These are phyloP conservation scores for Scolecobasidium constrictum DNA, from an alignment of 2,329 filamentous ascomycete genomes.

Conservation along the genomic window DNA sequence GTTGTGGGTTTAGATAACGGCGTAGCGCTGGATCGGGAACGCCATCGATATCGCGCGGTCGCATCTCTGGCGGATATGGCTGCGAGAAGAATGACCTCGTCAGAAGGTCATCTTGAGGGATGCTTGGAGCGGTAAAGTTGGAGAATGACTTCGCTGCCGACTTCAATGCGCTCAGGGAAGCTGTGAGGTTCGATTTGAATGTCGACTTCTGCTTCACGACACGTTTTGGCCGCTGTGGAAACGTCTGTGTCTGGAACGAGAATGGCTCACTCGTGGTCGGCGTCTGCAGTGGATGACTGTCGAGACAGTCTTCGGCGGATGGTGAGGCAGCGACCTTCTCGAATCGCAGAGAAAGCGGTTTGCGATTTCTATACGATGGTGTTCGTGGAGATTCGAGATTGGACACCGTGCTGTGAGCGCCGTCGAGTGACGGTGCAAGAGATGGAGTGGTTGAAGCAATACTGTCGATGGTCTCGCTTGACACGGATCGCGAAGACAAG, in stretches of 20 bases:
- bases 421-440: slow-evolving; percentile 26
- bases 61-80: slow-evolving; percentile 48
- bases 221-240: slow-evolving; percentile 18
- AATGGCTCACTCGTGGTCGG: slow-evolving; percentile 12
- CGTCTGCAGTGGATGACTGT: slow-evolving; percentile 43
- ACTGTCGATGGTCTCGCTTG: slow-evolving; percentile 50
- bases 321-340: slow-evolving; percentile 38
- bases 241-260: slow-evolving; percentile 15
- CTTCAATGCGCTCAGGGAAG: slow-evolving; percentile 50
- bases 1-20: slow-evolving; percentile 48
- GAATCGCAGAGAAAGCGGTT: slow-evolving; percentile 20
- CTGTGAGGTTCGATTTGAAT: slow-evolving; percentile 54
- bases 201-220: slow-evolving; percentile 34
- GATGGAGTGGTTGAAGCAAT: slow-evolving; percentile 40
- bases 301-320: slow-evolving; percentile 38
- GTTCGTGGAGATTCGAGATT: slow-evolving; percentile 19
- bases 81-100: slow-evolving; percentile 47
- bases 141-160: slow-evolving; percentile 51
- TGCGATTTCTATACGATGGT: slow-evolving; percentile 8
- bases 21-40: slow-evolving; percentile 46
- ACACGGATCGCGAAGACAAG: slow-evolving; percentile 39
- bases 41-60: slow-evolving; percentile 42
- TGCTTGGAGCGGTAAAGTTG: slow-evolving; percentile 41
- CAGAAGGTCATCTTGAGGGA: slow-evolving; percentile 48
- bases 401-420: slow-evolving; percentile 30